Base-by-base conservation (phyloP, 1,139 yeast genomes). In the Yamadazyma blattariae region DNA sequence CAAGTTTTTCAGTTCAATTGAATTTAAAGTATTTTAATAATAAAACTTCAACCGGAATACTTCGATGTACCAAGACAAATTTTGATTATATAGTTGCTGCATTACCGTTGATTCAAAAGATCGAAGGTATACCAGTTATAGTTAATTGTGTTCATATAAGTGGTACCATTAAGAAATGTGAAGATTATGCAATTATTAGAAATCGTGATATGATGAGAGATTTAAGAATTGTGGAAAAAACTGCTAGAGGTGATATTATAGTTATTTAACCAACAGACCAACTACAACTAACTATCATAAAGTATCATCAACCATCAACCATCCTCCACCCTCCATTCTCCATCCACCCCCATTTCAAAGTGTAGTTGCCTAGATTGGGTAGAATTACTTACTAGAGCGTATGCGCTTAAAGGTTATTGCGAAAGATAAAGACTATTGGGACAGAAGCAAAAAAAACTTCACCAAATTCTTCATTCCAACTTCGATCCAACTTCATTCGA, bases 91-190 rank as follows among this genome's bases (percentile, higher is more conserved):
- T 87, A 1, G 67, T 87, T 45, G 89, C 84, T 0, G 87, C 95
- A 0, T 55, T 90, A 44, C 70, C 86, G 0, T 64, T 84, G 40
- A 74, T 88, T n/a, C 69, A 66, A 30, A 60, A 63, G 20, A 50
- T 88, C 2, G 79, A 71, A 21, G 77, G 73, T n/a, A 54, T 57
- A 24, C 63, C 65, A 4, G 78, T 82, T 8, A 71, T 83, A 5
- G 57, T 89, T 7, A 68, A 80, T 36, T 81, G 87, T 27, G 61
- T 75, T 2, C 82, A 85, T 42, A 80, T 87, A 0, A 82, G 95
- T 50, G 97, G 97, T 0, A 89, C 97, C 0, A 89, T 92, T 30
- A 83, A 82, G 54, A 88, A 88, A 53, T 75, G 95, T 50, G 95
- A 89, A 54, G 74, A 79, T 46, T 77, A 67, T 41, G 82, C 84